Conservation (phyloP, 495 filamentous ascomycete species). For the Podospora conica region DNA sequence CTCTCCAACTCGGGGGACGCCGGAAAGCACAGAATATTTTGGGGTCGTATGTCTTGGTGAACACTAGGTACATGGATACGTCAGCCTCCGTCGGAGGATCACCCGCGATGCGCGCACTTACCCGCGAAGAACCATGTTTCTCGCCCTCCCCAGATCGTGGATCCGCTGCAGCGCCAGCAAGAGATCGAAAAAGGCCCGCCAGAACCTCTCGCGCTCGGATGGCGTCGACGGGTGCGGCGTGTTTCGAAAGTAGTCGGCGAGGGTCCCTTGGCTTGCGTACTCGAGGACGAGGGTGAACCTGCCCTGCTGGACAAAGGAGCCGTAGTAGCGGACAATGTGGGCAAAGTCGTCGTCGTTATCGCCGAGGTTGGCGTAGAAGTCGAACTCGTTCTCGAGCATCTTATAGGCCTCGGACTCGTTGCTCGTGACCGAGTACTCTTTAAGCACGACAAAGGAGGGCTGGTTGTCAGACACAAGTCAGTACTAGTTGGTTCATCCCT, state of each 20-base stretch:
- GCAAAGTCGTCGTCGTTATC: neutral
- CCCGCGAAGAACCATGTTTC: neutral
- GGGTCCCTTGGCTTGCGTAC: constrained; percentile 1
- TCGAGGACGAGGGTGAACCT: constrained; percentile 4
- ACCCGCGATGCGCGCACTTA: neutral
- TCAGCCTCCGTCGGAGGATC: too few relatives aligned
- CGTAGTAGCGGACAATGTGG: constrained; percentile 4
- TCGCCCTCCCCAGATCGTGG: neutral
- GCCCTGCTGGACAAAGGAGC: constrained; percentile 2
- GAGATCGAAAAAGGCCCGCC: neutral
- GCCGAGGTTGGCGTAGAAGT: neutral
- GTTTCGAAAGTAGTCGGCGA: neutral
- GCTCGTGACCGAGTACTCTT: neutral
- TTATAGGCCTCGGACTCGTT: neutral
- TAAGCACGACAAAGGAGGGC: neutral
- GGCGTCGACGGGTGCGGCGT: neutral
- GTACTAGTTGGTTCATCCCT: too few relatives aligned
- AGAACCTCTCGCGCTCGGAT: neutral
- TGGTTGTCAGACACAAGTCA: too few relatives aligned
- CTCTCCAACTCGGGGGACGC: neutral
- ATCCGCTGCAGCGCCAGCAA: neutral
- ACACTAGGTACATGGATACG: too few relatives aligned
- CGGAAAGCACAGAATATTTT: constrained; percentile 2
- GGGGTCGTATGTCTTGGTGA: constrained; percentile 7
- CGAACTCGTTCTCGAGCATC: constrained; percentile 2